Evolutionary conservation across 176 grass and related monocot genomes (phyloP).

Genomic region (Zoysia japonica): DNA sequence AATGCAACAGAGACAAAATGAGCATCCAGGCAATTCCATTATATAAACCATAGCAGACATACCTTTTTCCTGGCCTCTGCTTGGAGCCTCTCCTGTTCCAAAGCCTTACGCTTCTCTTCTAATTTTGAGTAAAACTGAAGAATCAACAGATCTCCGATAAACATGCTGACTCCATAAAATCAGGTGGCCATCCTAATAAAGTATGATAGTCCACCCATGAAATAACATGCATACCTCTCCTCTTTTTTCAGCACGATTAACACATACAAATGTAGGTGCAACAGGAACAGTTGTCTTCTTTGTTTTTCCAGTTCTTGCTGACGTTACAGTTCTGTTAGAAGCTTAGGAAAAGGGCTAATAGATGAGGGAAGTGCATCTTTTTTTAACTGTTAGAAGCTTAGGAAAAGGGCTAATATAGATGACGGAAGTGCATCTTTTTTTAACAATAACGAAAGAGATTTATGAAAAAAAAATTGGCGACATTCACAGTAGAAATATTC

Average conservation of each 20-base stretch:
- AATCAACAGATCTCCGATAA: slow-evolving; percentile 21
- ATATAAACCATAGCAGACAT: neutral
- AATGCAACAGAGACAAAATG: neutral
- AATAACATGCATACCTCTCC: slow-evolving; percentile 51
- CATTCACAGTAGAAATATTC: neutral
- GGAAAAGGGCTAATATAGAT: slow-evolving; percentile 42
- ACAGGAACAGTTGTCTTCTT: slow-evolving; percentile 62
- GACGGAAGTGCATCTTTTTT: neutral
- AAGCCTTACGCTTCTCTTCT: slow-evolving; percentile 77
- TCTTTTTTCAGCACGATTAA: slow-evolving; percentile 69
- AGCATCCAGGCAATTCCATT: neutral
- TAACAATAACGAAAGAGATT: neutral
- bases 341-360: slow-evolving; percentile 51
- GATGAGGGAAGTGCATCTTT: neutral
- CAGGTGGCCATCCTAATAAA: slow-evolving; percentile 14
- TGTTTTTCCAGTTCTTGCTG: slow-evolving; percentile 53
- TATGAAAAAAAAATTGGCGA: neutral
- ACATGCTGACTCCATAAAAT: slow-evolving; percentile 1
- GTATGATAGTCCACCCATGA: neutral
- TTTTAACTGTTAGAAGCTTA: slow-evolving; percentile 1
- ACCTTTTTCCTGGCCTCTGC: slow-evolving; percentile 75
- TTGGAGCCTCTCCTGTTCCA: slow-evolving; percentile 71
- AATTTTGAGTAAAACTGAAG: slow-evolving; percentile 77
- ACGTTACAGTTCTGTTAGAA: slow-evolving; percentile 54
- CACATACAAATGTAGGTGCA: slow-evolving; percentile 62